Conservation (phyloP, 2,329 filamentous ascomycete genomes). For the Penicillium freii region DNA sequence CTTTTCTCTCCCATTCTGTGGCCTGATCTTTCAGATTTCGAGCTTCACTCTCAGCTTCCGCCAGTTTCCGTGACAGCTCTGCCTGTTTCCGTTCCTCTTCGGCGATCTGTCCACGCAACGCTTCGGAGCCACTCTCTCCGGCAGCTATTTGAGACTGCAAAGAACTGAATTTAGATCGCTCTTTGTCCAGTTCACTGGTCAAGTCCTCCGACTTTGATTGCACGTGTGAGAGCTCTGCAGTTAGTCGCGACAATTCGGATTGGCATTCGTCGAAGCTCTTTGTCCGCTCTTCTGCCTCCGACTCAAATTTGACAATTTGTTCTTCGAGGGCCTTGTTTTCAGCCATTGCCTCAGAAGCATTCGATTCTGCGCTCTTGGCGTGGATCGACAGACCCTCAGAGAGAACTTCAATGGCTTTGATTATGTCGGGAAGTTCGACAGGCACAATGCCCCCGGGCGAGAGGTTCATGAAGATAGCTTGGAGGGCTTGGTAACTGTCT, state of each 20-base stretch:
- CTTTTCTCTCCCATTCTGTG: slow-evolving; percentile 64
- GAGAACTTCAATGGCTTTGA: slow-evolving; percentile 59
- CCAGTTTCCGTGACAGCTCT: slow-evolving; percentile 67
- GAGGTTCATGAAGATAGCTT: slow-evolving; percentile 59
- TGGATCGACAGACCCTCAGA: slow-evolving; percentile 61
- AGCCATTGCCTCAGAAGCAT: slow-evolving; percentile 58
- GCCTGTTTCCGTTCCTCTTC: slow-evolving; percentile 72
- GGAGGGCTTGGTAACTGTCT: slow-evolving; percentile 55
- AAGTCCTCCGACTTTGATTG: slow-evolving; percentile 49
- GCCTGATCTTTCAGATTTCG: slow-evolving; percentile 75
- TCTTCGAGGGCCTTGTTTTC: slow-evolving; percentile 62
- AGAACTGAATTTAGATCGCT: slow-evolving; percentile 66
- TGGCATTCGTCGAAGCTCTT: slow-evolving; percentile 56
- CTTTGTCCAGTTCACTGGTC: slow-evolving; percentile 58
- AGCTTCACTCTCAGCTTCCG: slow-evolving; percentile 71
- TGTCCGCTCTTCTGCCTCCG: slow-evolving; percentile 56
- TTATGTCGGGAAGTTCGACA: slow-evolving; percentile 56
- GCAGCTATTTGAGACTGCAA: slow-evolving; percentile 72
- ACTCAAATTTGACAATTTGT: slow-evolving; percentile 55
- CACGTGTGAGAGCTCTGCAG: slow-evolving; percentile 53
- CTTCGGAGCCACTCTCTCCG: slow-evolving; percentile 80
- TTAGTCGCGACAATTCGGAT: slow-evolving; percentile 51
- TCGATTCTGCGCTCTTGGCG: slow-evolving; percentile 59
- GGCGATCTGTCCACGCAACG: slow-evolving; percentile 69
- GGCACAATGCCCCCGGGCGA: slow-evolving; percentile 55